Evolutionary conservation across 202 grass and related monocot genomes (phyloP).

Genomic region (Brachypodium distachyon): DNA sequence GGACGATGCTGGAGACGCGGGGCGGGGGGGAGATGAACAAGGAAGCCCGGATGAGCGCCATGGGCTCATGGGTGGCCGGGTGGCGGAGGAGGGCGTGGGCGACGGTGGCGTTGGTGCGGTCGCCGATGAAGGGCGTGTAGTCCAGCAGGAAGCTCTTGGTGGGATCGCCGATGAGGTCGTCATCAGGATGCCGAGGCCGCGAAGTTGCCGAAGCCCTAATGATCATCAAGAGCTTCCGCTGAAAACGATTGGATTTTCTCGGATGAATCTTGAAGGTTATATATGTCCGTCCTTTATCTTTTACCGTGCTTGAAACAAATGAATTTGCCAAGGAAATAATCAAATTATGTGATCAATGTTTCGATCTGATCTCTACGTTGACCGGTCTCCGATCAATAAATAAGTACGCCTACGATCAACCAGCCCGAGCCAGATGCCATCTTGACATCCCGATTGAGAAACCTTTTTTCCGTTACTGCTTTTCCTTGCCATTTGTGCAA

Average conservation of each 20-base stretch:
- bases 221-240: neutral
- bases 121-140: neutral
- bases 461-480: no score
- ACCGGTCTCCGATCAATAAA: no score
- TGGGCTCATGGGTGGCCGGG: neutral
- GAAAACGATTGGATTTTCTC: neutral
- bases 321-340: no score
- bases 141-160: neutral
- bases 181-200: neutral
- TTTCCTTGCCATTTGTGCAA: no score
- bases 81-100: neutral
- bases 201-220: neutral
- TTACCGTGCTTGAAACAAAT: no score
- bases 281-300: no score
- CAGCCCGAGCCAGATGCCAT: no score
- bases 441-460: no score
- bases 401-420: no score
- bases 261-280: neutral
- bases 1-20: neutral
- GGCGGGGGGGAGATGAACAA: neutral
- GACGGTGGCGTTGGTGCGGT: neutral
- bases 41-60: neutral
- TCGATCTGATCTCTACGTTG: no score
- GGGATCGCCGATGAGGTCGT: neutral
- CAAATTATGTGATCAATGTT: no score